Evolutionary conservation across 2,329 filamentous ascomycete genomes (phyloP), one percentile per base, ranked within the genome.

Genomic region (Chrysoporthe austroafricana): DNA sequence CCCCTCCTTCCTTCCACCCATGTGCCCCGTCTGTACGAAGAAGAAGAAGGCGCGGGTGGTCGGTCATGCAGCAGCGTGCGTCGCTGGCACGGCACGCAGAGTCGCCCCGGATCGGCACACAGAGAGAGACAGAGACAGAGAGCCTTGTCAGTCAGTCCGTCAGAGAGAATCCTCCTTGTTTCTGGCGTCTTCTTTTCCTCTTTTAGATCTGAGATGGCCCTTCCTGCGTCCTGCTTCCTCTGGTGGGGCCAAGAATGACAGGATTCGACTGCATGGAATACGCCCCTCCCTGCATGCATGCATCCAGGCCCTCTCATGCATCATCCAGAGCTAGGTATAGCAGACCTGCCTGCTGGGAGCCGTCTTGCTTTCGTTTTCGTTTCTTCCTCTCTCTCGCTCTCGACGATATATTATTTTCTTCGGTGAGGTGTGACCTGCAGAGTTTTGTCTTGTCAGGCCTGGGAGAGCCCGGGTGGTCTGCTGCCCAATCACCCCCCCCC

Each of bases 1-100:
- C 13, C 48, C 2, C 13, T 14, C 26, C 16, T 26, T 57, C 32
- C 14, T 26, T 57, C 32, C 14, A 36, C 54, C 39, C 54, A 57
- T 57, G 54, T 57, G 54, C 34, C 34, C 14, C 1, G 54, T 7
- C 32, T 54, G 50, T 54, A 21, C 26, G 5, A 57, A 57, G 32
- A 39, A 39, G 5, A 57, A 57, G 32, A 39, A 39, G 14, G 9
- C 14, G 34, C 54, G 39, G 54, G 54, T 57, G 54, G 54, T 57
- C 54, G 54, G 54, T 57, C 54, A 57, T 57, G 54, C 54, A 57
- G 54, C 54, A 36, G 21, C 26, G 13, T 36, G 14, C 50, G 21
- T 26, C 52, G 44, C 18, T 14, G 13, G 13, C 14, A 56, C 52
- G 13, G 14, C 26, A 36, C 21, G 13, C n/a, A 18, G 26, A 18